Evolutionary conservation across 140 eudicot genomes (phyloP), one percentile per base, ranked within the genome.

Genomic region (Oenanthe javanica): DNA sequence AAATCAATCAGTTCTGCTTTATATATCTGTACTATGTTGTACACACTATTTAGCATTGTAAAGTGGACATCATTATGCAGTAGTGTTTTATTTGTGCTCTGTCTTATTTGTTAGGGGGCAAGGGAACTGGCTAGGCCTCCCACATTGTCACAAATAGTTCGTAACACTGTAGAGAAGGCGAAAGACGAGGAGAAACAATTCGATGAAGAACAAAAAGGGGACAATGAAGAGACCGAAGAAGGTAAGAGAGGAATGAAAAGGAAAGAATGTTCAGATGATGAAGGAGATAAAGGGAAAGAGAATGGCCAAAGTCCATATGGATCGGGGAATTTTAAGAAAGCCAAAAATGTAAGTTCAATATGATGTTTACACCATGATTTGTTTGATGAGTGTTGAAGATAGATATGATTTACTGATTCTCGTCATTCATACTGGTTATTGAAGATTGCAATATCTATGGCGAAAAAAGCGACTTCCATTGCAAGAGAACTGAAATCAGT

Each of bases 391-490:
- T 10, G 45, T n/a, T 78, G 77, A 11, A 18, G 50, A 19, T 45
- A 15, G 16, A 73, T 59, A 13, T 59, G 27, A 59, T 43, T 5
- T 47, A 72, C 12, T 50, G 11, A 25, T 59, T 25, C 69, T 79
- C 36, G 81, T 82, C 13, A 6, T 9, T 70, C 1, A 18, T 47
- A 10, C 27, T 21, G 84, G 16, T 14, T 76, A 67, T 43, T 88
- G 27, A 76, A 94, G 98, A 88, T 94, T 81, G 98, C 97, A 11
- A 81, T 92, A 66, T 89, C 97, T 23, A 90, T 94, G 97, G 97
- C 98, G 21, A 88, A 88, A 79, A 89, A 85, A 81, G 95, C 97
- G 11, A 90, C 92, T 18, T 71, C 83, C 9, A 79, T 94, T 38
- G 96, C 97, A 21, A 86, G 93, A 80, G 98, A 94, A 79, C 83